These are phyloP conservation scores for Puccinia hordei DNA, from an alignment of 1,284 basidiomycete species.

Conservation along the genomic window DNA sequence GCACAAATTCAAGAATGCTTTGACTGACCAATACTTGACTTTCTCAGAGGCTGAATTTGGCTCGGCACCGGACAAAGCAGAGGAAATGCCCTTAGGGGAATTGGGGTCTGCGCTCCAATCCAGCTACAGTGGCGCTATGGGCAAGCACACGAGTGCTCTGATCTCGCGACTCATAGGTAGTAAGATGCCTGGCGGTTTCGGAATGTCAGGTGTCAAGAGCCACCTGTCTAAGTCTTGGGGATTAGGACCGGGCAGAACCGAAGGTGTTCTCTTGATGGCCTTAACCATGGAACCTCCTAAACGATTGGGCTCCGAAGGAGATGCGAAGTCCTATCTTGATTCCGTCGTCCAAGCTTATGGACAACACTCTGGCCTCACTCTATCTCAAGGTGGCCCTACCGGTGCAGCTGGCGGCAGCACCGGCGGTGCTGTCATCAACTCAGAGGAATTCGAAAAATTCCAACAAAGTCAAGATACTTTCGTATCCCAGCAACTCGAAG, in stretches of 20 bases:
- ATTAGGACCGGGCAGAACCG: conserved; percentile 81
- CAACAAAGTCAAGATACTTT: conserved; percentile 91
- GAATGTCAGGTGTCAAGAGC: conserved; percentile 85
- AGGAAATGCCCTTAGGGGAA: conserved; percentile 93
- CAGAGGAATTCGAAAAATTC: conserved; percentile 96
- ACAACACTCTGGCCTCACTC: conserved; percentile 78
- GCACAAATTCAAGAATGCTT: neutral
- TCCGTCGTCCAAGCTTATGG: conserved; percentile 82
- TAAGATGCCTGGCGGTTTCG: conserved; percentile 99
- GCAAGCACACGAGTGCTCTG: conserved; percentile 91
- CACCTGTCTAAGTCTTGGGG: conserved; percentile 91
- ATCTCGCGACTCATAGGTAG: conserved; percentile 87
- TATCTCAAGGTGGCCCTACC: conserved; percentile 70
- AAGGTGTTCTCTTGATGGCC: conserved; percentile 86
- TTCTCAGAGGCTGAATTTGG: conserved; percentile 59
- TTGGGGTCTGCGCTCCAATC: conserved; percentile 80
- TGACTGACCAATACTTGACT: neutral
- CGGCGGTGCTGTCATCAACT: conserved; percentile 73
- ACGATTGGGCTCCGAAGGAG: conserved; percentile 83
- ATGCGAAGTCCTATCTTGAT: conserved; percentile 93
- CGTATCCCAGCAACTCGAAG: conserved; percentile 86
- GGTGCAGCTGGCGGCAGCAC: conserved; percentile 62
- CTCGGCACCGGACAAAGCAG: conserved; percentile 95
- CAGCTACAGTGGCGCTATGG: conserved; percentile 79
- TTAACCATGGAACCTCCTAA: conserved; percentile 91